A percentile compares a stretch with the other conserved stretches of the same genome.
Evolutionary conservation across 1,284 basidiomycete species (phyloP).

Genomic region (Ganoderma sp.): DNA sequence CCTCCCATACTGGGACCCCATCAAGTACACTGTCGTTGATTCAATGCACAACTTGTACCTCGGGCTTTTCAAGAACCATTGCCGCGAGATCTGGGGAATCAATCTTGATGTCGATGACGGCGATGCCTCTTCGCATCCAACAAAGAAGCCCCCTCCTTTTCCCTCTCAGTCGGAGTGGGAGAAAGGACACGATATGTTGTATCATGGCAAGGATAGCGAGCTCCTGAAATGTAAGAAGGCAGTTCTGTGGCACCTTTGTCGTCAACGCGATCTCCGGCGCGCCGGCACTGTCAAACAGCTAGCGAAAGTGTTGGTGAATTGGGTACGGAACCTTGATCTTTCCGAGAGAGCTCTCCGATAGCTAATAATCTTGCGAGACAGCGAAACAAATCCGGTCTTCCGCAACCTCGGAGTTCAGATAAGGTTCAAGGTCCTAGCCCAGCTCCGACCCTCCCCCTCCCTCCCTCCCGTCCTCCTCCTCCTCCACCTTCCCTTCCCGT

Average conservation of each 20-base stretch:
- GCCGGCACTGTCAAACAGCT: neutral
- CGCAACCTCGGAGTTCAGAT: too few relatives aligned
- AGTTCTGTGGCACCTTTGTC: neutral
- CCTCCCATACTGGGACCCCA: neutral
- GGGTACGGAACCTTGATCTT: neutral
- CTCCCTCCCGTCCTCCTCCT: too few relatives aligned
- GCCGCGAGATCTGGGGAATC: neutral
- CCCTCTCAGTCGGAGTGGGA: neutral
- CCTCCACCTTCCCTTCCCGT: too few relatives aligned
- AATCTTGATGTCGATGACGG: neutral
- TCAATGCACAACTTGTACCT: neutral
- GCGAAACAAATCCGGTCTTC: too few relatives aligned
- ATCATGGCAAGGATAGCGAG: neutral
- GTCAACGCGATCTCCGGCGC: neutral
- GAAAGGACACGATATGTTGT: neutral
- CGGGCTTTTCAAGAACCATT: neutral
- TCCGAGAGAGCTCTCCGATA: too few relatives aligned
- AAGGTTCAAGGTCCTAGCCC: too few relatives aligned
- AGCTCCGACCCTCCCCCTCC: too few relatives aligned
- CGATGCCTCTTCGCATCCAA: neutral
- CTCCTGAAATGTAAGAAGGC: neutral
- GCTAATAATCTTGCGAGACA: too few relatives aligned
- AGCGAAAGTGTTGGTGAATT: neutral
- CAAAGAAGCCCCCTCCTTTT: neutral
- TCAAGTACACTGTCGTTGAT: neutral